Evolutionary conservation across 768 basidiomycete species (phyloP).

Genomic region (Leccinellum luteum): DNA sequence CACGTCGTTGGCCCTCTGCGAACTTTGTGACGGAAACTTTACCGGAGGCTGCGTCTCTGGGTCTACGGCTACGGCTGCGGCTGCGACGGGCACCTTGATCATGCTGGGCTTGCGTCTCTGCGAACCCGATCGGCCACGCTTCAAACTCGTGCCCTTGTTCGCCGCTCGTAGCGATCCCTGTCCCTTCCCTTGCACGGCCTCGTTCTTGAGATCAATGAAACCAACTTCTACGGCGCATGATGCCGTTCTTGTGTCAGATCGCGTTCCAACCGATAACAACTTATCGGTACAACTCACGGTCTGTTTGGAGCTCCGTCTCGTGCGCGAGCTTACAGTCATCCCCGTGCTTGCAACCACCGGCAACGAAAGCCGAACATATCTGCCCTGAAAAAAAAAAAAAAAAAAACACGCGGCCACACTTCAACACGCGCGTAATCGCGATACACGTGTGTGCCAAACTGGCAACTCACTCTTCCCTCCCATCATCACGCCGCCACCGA

Average conservation of each 20-base stretch:
- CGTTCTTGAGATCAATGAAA: conserved; percentile 15
- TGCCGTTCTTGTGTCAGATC: not conserved
- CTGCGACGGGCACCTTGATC: not conserved
- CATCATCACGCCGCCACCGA: conserved; percentile 76
- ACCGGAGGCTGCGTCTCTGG: not conserved
- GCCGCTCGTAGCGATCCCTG: not conserved
- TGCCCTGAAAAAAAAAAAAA: conserved; percentile 24
- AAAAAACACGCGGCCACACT: not conserved
- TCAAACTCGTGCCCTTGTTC: conserved; percentile 6
- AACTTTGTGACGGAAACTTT: too few species aligned
- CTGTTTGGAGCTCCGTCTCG: conserved; percentile 25
- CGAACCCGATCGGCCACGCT: conserved; percentile 5
- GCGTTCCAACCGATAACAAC: not conserved
- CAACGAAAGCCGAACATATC: conserved; percentile 23
- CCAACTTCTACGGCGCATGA: conserved; percentile 18
- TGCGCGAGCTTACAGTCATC: conserved; percentile 31
- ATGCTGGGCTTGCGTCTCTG: conserved; percentile 6
- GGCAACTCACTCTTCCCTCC: conserved; percentile 36
- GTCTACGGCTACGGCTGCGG: not conserved
- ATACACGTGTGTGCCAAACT: not conserved
- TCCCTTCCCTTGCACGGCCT: not conserved
- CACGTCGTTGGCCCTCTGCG: too few species aligned
- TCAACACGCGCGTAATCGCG: not conserved
- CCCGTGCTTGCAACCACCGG: conserved; percentile 27
- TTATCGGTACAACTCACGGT: conserved; percentile 20